Base-by-base conservation (phyloP, 2,329 filamentous ascomycete species). In the Colletotrichum orchidophilum region DNA sequence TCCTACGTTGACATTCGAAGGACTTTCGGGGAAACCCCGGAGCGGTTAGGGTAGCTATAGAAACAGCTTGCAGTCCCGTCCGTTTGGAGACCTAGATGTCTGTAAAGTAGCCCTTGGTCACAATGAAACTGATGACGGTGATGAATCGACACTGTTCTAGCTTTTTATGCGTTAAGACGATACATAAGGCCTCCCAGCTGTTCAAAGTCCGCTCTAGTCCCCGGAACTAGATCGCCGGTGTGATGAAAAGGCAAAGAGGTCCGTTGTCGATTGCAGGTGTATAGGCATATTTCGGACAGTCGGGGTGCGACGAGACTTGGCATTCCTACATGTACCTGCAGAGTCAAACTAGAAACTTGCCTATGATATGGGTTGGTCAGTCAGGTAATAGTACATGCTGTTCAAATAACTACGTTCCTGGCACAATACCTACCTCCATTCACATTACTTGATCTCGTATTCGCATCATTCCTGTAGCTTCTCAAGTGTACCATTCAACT, bases 111-210 rank as follows among this genome's bases (percentile, higher is more conserved):
- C n/a, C n/a, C n/a, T n/a, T n/a, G n/a, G n/a, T n/a, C n/a, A n/a
- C n/a, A n/a, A n/a, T n/a, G n/a, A n/a, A n/a, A n/a, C n/a, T n/a
- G n/a, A n/a, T n/a, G n/a, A n/a, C n/a, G n/a, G n/a, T n/a, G n/a
- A n/a, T n/a, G n/a, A n/a, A n/a, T n/a, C n/a, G n/a, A n/a, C n/a
- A n/a, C n/a, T n/a, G n/a, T n/a, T n/a, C n/a, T n/a, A n/a, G n/a
- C n/a, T n/a, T n/a, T n/a, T n/a, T n/a, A n/a, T n/a, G n/a, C n/a
- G n/a, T n/a, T n/a, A n/a, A n/a, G n/a, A 59, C 55, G 3, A 42
- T 72, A 1, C 46, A 65, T 33, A 78, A 83, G 53, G 8, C 81
- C 75, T 74, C 82, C 81, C 33, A 7, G 24, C 24, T 7, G 11
- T 15, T 53, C 0, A n/a, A n/a, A n/a, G n/a, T 31, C n/a, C 15